phyloP scores from a whole-genome alignment of 2,329 filamentous ascomycete species.

The Phyllosticta citrichinensis region DNA sequence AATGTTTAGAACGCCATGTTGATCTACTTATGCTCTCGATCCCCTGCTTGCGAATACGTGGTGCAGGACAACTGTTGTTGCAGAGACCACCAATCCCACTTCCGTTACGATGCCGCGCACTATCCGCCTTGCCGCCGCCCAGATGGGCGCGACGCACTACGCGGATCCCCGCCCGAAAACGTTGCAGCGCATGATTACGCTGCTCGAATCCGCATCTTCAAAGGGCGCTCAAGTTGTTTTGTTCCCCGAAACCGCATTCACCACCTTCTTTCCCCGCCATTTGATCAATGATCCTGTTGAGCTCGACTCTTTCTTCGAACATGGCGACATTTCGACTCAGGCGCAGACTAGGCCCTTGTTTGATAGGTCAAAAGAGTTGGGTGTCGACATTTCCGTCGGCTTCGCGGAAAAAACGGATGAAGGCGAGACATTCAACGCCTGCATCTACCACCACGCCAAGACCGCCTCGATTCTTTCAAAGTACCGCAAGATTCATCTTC shows the following conservation, averaged over 20 bases:
- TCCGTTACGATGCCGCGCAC: conserved; percentile 25
- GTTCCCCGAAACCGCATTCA: conserved; percentile 44
- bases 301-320: conserved; percentile 41
- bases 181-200: conserved; percentile 36
- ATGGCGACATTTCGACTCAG: conserved; percentile 29
- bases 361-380: conserved; percentile 34
- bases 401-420: conserved; percentile 39
- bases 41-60: background rate
- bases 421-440: conserved; percentile 22
- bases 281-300: conserved; percentile 35
- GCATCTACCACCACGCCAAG: conserved; percentile 16
- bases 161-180: conserved; percentile 30
- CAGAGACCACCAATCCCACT: background rate
- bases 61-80: background rate
- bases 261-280: conserved; percentile 46
- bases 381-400: conserved; percentile 43
- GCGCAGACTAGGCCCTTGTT: conserved; percentile 38
- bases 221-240: conserved; percentile 39
- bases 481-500: conserved; percentile 16
- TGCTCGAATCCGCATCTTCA: conserved; percentile 36
- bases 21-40: background rate
- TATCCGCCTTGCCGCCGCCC: conserved; percentile 41
- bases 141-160: conserved; percentile 40
- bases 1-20: background rate
- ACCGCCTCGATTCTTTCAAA: conserved; percentile 15